Evolutionary conservation across 164 flowering plant species (phyloP), one percentile per base, ranked within the genome.

Genomic region (Saururus chinensis): DNA sequence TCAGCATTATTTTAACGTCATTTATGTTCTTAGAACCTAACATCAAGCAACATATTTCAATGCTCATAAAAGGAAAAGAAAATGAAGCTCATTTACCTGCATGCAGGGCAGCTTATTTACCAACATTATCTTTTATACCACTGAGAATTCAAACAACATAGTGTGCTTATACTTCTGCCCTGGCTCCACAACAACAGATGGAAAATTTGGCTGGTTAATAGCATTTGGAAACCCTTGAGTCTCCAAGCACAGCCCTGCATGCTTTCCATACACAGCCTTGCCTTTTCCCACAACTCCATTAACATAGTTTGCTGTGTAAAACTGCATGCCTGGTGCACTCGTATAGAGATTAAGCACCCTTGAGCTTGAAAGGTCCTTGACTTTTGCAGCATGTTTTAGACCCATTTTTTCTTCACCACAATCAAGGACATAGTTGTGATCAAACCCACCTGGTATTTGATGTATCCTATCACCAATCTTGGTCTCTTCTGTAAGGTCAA

Each of bases 221-320:
- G 96, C 96, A 66, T 88, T 89, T 12, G 98, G 98, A 53, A 86
- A 92, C 51, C 93, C 97, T 64, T 89, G 98, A 0, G 98, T 88
- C 79, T 89, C 97, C 77, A 93, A 65, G 68, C 98, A 93, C 7
- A 82, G 64, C 11, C 83, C 98, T 1, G 89, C 55, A 48, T 93
- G 97, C 76, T 90, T 93, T 10, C 66, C 84, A 59, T 89, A 88
- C 7, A 76, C 87, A 16, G 89, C 86, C 0, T 87, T 88, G 30
- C 83, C 87, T 80, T 88, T 93, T 4, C 96, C 98, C 19, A 63
- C 74, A 60, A 88, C 74, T 16, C 90, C 95, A 56, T 79, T 72
- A n/a, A 88, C 96, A 68, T 86, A 89, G 67, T 93, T 93, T 9
- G 62, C 97, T 4, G 98, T 93, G 79, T 92, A 92, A 66, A 93